phyloP scores from a whole-genome alignment of 1,139 yeast species.

The Candida tropicalis region DNA sequence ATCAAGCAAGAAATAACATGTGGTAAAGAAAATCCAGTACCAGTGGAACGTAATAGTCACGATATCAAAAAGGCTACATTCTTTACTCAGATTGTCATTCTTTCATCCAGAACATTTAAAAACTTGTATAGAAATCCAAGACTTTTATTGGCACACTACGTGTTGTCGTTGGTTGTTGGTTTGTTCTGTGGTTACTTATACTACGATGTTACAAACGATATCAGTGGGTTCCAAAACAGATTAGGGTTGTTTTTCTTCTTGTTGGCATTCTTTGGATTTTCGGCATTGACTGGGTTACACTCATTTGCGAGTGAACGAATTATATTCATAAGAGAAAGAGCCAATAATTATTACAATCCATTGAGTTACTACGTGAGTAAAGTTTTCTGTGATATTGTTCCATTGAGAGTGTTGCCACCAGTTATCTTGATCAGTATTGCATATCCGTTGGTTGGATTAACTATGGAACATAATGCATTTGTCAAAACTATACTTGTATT shows the following conservation, averaged over 20 bases:
- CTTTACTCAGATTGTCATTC: slow-evolving; percentile 62
- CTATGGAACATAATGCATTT: slow-evolving; percentile 79
- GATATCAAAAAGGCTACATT: slow-evolving; percentile 56
- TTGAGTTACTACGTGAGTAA: slow-evolving; percentile 82
- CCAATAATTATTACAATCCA: slow-evolving; percentile 91
- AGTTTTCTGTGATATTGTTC: slow-evolving; percentile 84
- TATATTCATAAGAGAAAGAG: slow-evolving; percentile 87
- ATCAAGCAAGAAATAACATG: slow-evolving; percentile 51
- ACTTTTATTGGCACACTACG: slow-evolving; percentile 78
- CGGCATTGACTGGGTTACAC: slow-evolving; percentile 87
- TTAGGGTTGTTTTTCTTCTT: slow-evolving; percentile 90
- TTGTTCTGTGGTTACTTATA: slow-evolving; percentile 84
- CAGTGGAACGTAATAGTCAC: slow-evolving; percentile 39
- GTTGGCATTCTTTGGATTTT: slow-evolving; percentile 89
- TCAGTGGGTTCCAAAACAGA: slow-evolving; percentile 94
- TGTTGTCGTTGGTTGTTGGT: slow-evolving; percentile 75
- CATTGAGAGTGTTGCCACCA: slow-evolving; percentile 90
- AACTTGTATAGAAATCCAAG: slow-evolving; percentile 91
- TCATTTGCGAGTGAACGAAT: slow-evolving; percentile 87
- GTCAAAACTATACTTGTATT: slow-evolving; percentile 68
- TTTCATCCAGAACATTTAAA: slow-evolving; percentile 86
- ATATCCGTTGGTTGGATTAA: slow-evolving; percentile 90
- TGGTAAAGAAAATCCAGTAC: slow-evolving; percentile 31
- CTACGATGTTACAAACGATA: slow-evolving; percentile 80
- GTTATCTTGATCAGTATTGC: slow-evolving; percentile 76